Evolutionary conservation across 2,329 filamentous ascomycete genomes (phyloP).

Genomic region (Xylaria arbuscula): DNA sequence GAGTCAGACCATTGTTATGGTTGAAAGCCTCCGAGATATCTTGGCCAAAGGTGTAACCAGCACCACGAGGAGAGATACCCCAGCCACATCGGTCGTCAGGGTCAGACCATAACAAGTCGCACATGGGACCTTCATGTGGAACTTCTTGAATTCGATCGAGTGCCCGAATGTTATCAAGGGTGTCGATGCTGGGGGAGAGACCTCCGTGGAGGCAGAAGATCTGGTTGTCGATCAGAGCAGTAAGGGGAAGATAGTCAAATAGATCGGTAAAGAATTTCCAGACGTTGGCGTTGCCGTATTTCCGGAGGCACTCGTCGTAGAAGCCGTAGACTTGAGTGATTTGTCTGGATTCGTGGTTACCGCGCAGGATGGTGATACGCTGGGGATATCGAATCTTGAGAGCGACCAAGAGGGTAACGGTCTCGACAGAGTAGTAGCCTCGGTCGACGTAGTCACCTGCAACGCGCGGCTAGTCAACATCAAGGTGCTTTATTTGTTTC

Average conservation of each 20-base stretch:
- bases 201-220: constrained; percentile 99
- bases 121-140: constrained; percentile 97
- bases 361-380: constrained; percentile 97
- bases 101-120: constrained; percentile 97
- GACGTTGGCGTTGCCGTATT: constrained; percentile 98
- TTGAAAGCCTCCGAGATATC: constrained; percentile 99
- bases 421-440: constrained; percentile 99
- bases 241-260: constrained; percentile 97
- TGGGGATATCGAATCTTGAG: constrained; percentile 98
- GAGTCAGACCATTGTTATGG: constrained; percentile 96
- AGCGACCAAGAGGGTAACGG: constrained; percentile 93
- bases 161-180: constrained; percentile 92
- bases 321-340: constrained; percentile 99
- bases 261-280: constrained; percentile 99
- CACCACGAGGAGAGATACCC: constrained; percentile 94
- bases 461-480: constrained; percentile 34
- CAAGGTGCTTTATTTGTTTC: constrained; percentile 1
- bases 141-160: constrained; percentile 98
- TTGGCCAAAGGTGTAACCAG: constrained; percentile 94
- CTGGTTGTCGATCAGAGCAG: constrained; percentile 97
- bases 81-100: constrained; percentile 96
- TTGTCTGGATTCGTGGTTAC: constrained; percentile 98
- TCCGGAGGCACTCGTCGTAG: constrained; percentile 98
- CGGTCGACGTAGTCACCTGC: constrained; percentile 97
- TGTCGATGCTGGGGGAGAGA: constrained; percentile 94